Conservation (phyloP, 31 red algal species). For the Asparagopsis taxiformis region DNA sequence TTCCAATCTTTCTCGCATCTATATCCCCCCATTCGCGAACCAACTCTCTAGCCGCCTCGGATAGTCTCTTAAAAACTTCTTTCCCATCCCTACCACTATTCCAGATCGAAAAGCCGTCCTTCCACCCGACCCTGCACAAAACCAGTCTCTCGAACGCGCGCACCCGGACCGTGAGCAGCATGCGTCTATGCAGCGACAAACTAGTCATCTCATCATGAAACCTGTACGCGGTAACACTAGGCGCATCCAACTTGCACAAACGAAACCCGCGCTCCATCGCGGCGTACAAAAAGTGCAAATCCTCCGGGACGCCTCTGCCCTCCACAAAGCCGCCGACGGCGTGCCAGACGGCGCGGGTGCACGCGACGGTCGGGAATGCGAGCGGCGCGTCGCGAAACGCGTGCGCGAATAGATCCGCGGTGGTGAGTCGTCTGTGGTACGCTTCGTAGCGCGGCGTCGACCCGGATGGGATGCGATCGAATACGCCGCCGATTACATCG, state of each 20-base stretch:
- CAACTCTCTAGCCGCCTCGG: constrained; percentile 10
- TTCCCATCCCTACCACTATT: constrained; percentile 67
- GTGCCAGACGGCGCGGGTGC: constrained; percentile 33
- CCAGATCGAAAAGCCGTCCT: constrained; percentile 61
- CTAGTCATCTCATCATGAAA: constrained; percentile 52
- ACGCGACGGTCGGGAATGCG: constrained; percentile 75
- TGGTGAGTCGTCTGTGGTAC: constrained; percentile 38
- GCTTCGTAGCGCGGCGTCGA: constrained; percentile 69
- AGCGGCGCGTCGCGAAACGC: constrained; percentile 77
- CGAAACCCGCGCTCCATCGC: constrained; percentile 37
- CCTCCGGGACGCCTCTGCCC: constrained; percentile 60
- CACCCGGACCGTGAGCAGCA: constrained; percentile 58
- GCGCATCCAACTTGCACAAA: constrained; percentile 35
- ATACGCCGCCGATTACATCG: constrained; percentile 65
- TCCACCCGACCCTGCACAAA: constrained; percentile 11
- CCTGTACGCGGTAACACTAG: constrained; percentile 43
- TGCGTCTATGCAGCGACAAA: constrained; percentile 27
- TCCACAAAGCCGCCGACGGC: constrained; percentile 23
- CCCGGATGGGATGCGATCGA: constrained; percentile 56
- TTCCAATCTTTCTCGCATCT: constrained; percentile 65
- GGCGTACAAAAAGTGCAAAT: constrained; percentile 63
- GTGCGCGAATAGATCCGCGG: constrained; percentile 44
- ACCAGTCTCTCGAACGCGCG: constrained; percentile 75
- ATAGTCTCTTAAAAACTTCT: constrained; percentile 53
- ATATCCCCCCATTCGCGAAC: constrained; percentile 66